Conservation (phyloP, 2,329 filamentous ascomycete genomes). For the Aureobasidium sp. region DNA sequence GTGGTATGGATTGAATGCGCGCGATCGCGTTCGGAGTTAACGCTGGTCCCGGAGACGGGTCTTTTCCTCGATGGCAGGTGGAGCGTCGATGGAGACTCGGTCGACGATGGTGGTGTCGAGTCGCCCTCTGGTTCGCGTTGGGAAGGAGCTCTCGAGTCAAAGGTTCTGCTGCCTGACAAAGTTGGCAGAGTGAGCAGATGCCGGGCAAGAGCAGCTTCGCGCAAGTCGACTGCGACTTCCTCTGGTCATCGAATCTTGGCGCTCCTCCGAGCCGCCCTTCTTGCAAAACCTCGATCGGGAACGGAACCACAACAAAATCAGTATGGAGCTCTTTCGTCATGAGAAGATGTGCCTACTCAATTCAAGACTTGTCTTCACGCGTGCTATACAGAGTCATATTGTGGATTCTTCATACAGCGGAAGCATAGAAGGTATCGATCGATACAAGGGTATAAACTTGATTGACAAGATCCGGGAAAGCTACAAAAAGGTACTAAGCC, state of each 20-base stretch:
- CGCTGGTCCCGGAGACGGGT: neutral
- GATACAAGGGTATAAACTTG: neutral
- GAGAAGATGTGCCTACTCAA: neutral
- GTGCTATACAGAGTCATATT: neutral
- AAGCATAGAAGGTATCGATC: neutral
- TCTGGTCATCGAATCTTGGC: neutral
- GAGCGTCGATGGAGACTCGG: neutral
- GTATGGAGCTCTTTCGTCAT: too few species aligned
- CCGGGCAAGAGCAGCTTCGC: neutral
- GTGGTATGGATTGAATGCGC: neutral
- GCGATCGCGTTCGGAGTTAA: slow-evolving; percentile 6
- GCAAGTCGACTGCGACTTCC: neutral
- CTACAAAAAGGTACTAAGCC: neutral
- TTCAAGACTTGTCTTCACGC: neutral
- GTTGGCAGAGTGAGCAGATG: neutral
- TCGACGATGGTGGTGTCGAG: neutral
- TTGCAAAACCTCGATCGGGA: neutral
- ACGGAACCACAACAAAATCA: neutral
- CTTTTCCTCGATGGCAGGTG: neutral
- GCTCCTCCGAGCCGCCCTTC: neutral
- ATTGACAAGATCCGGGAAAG: neutral
- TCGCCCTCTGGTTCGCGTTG: neutral
- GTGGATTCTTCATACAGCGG: neutral
- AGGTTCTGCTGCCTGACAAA: neutral
- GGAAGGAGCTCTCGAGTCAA: neutral